Conservation (phyloP, 208 protist genomes). For the Leishmania tropica region DNA sequence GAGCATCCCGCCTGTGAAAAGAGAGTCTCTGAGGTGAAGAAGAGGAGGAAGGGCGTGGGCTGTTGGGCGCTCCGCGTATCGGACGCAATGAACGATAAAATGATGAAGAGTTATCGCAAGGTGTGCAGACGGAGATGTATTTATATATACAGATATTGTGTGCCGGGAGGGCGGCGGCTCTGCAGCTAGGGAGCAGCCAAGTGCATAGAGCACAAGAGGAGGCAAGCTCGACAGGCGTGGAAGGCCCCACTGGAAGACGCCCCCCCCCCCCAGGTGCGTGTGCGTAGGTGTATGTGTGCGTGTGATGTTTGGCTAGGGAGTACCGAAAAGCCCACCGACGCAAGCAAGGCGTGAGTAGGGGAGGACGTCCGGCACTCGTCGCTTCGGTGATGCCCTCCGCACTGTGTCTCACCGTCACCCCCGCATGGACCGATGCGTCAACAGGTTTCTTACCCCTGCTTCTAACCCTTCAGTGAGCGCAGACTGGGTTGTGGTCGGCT, state of each 20-base stretch:
- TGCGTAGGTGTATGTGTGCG: background rate
- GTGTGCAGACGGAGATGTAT: background rate
- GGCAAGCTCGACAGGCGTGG: background rate
- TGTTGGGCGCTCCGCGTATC: background rate
- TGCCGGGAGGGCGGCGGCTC: too few species aligned
- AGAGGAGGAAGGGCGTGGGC: background rate
- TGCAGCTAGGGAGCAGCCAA: background rate
- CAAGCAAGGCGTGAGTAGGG: background rate
- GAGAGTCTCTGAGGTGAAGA: background rate
- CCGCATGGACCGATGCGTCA: background rate
- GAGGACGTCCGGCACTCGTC: background rate
- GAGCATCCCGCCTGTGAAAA: slow-evolving; percentile 3
- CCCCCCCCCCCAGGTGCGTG: background rate
- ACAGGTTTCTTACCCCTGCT: background rate
- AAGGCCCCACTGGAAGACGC: background rate
- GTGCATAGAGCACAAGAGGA: background rate
- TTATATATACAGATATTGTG: too few species aligned
- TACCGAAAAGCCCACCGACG: background rate
- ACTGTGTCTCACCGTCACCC: background rate
- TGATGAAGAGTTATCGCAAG: background rate
- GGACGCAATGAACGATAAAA: background rate
- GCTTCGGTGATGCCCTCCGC: background rate
- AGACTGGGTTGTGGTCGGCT: background rate
- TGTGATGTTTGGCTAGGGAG: background rate
- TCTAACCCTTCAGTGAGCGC: slow-evolving; percentile 3